Evolutionary conservation across 2,329 filamentous ascomycete species (phyloP), one percentile per base, ranked within the genome.

Genomic region (Fusarium circinatum): DNA sequence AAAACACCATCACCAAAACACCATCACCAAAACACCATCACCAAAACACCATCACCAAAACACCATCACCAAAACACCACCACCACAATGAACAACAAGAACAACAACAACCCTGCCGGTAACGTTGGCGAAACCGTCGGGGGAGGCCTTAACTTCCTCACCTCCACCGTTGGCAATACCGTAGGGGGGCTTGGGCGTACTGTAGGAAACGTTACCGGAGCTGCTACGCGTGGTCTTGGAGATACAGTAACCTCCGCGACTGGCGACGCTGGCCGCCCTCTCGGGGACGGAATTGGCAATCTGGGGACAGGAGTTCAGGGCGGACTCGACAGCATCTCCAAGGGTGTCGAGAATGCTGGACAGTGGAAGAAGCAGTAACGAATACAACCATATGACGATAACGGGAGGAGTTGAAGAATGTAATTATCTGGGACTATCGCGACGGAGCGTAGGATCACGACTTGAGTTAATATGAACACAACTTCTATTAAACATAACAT

Each of bases 291-390:
- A 5, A 63, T 91, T 18, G 83, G 85, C 13, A 87, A 85, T 72
- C 76, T 89, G 13, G 88, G 88, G 11, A 86, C 84, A 4, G 89
- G 89, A 1, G 73, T 91, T 6, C 84, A 90, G 81, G 82, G 84
- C 49, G 89, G 87, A 4, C 79, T 84, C 42, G 82, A 83, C 48
- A 82, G 80, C 52, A 83, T 90, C 5, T 85, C 86, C 20, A 85
- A 87, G 80, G 88, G 89, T 0, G 85, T 88, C 12, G 88, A 90
- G 80, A 83, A 89, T 75, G 89, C 89, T 17, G 89, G 89, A 7
- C 80, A 90, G 78, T 89, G 88, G 88, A 88, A 87, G 82, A 84
- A 81, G 67, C 70, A 79, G 70, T 78, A 72, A 64, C 26, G 17
- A 38, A 26, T 30, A 49, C 41, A 9, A 57, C 15, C 26, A 62